Evolutionary conservation across 176 grass and related monocot species (phyloP), one percentile per base, ranked within the genome.

Genomic region (Ensete glaucum): DNA sequence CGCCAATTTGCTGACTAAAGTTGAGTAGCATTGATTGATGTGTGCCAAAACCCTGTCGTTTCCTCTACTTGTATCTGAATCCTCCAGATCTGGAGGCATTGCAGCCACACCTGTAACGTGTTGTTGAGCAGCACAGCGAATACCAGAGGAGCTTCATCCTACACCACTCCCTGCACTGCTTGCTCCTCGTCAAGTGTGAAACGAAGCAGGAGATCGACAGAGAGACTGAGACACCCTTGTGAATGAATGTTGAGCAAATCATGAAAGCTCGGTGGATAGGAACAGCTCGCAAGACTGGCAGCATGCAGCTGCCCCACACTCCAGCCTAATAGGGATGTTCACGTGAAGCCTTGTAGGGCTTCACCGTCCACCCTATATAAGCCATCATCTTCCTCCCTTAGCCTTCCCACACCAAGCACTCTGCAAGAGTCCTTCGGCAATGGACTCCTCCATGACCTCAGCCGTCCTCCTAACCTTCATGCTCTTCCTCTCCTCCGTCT

Each of bases 401-500:
- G 34, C 73, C 13, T 26, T 54, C 21, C 52, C 52, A 54, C 52
- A 54, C 72, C 27, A 9, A 10, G 10, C 19, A 16, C 27, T 50
- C 62, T 23, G 2, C 11, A 20, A 56, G 20, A 55, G 52, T 11
- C 1, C 52, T 66, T 24, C 53, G 53, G 67, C 89, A 79, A 96
- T 96, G 93, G 89, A 74, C 72, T 76, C 81, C 77, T 87, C 78
- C 57, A 82, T 82, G 57, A 62, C 76, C 82, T 50, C 13, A 3
- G 74, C 82, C 11, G 65, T 92, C 77, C 74, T 97, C 27, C 62
- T 97, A 24, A 87, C 87, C 52, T 50, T 93, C 3, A 50, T 97
- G 74, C 85, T 97, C 56, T 81, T 92, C 51, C 62, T 93, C 79
- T 75, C 89, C 49, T 76, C 88, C 54, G 63, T 83, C 16, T 17